These are phyloP conservation scores for Phylloporus scabripes DNA, from an alignment of 768 basidiomycete genomes.

Conservation along the genomic window DNA sequence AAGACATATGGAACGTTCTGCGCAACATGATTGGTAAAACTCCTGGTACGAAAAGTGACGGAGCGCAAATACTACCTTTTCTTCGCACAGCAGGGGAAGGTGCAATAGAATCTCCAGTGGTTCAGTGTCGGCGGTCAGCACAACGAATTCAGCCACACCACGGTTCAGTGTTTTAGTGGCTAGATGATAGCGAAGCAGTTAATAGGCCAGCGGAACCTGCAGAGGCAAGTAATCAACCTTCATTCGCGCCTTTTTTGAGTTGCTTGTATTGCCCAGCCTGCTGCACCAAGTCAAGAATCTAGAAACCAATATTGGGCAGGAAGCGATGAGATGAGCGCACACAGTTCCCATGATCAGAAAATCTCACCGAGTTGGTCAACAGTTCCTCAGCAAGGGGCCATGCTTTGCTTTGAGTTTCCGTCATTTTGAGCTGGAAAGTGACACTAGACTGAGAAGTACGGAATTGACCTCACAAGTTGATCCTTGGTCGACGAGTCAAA, in stretches of 20 bases:
- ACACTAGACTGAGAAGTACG: slow-evolving; percentile 1
- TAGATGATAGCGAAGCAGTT: slow-evolving; percentile 26
- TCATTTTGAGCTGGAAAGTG: slow-evolving; percentile 39
- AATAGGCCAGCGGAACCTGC: slow-evolving; percentile 1
- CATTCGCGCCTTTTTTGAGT: slow-evolving; percentile 98
- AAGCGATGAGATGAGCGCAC: not conserved
- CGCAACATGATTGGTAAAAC: slow-evolving; percentile 1
- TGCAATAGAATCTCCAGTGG: slow-evolving; percentile 97
- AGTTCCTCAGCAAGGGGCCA: slow-evolving; percentile 83
- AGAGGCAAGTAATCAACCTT: slow-evolving; percentile 52
- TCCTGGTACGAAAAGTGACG: not conserved
- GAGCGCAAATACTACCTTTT: slow-evolving; percentile 58
- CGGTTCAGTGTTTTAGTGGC: slow-evolving; percentile 98
- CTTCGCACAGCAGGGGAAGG: slow-evolving; percentile 94
- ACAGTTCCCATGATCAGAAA: not conserved
- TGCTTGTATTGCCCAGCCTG: slow-evolving; percentile 98
- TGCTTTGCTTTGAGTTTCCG: slow-evolving; percentile 70
- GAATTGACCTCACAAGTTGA: slow-evolving; percentile 76
- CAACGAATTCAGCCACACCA: slow-evolving; percentile 96
- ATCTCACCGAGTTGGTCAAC: slow-evolving; percentile 82
- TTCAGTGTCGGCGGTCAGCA: slow-evolving; percentile 94
- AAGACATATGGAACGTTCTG: slow-evolving; percentile 97
- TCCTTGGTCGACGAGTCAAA: slow-evolving; percentile 63
- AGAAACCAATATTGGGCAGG: not conserved
- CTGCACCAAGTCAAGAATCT: slow-evolving; percentile 92